These are phyloP conservation scores for Wickerhamiella shivajii DNA, from an alignment of 805 yeast species.

Conservation along the genomic window DNA sequence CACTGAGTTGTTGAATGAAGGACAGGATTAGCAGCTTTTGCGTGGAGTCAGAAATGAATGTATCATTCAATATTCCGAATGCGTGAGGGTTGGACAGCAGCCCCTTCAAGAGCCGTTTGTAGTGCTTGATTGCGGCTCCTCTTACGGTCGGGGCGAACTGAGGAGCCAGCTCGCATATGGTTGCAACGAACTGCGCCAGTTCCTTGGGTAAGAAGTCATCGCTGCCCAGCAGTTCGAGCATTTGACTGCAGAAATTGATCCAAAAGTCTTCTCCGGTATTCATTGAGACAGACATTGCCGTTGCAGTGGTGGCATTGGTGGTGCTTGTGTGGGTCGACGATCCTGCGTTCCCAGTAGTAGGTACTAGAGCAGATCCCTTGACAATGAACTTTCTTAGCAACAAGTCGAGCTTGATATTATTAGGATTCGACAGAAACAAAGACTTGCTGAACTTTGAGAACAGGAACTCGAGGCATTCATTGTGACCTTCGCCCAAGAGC, in stretches of 20 bases:
- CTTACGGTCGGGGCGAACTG: slow-evolving; percentile 9
- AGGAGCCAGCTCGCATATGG: slow-evolving; percentile 3
- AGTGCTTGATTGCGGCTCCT: slow-evolving; percentile 15
- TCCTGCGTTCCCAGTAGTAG: background rate
- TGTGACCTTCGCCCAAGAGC: slow-evolving; percentile 14
- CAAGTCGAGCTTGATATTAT: slow-evolving; percentile 11
- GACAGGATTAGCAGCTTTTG: slow-evolving; percentile 16
- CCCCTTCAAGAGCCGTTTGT: slow-evolving; percentile 9
- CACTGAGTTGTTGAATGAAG: slow-evolving; percentile 9
- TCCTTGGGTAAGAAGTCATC: slow-evolving; percentile 12
- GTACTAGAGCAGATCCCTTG: slow-evolving; percentile 3
- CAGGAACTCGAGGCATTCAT: slow-evolving; percentile 14
- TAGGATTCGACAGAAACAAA: slow-evolving; percentile 9
- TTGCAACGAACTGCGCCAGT: slow-evolving; percentile 12
- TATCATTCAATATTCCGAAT: slow-evolving; percentile 14
- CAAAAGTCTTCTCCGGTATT: slow-evolving; percentile 4
- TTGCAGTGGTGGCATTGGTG: background rate
- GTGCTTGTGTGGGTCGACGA: background rate
- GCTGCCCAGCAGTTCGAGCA: background rate
- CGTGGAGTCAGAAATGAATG: slow-evolving; percentile 15
- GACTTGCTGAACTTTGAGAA: slow-evolving; percentile 14
- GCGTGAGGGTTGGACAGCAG: slow-evolving; percentile 16
- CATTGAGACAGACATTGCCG: background rate
- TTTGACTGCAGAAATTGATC: background rate
- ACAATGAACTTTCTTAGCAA: slow-evolving; percentile 5